phyloP scores from a whole-genome alignment of 306 rosid species.

The Castanopsis chinensis region DNA sequence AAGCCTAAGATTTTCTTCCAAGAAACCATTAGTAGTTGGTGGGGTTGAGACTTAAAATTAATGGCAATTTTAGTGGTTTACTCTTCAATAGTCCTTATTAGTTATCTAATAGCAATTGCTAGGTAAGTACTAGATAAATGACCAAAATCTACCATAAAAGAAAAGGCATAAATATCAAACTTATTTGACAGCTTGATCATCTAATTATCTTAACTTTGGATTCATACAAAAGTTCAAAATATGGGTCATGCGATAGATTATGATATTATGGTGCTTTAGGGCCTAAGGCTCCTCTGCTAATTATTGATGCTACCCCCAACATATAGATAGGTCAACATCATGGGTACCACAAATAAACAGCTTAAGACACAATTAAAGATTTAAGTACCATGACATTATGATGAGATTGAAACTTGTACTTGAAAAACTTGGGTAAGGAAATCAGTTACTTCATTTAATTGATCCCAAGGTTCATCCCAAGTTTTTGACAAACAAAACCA shows the following conservation, averaged over 20 bases:
- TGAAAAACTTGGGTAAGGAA: background rate
- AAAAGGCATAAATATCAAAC: no score
- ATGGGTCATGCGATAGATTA: conserved; percentile 18
- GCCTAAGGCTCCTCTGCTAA: background rate
- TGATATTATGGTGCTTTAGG: conserved; percentile 7
- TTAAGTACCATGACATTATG: conserved; percentile 25
- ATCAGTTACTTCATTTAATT: no score
- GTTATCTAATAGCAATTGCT: background rate
- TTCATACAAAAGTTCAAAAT: conserved; percentile 3
- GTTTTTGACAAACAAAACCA: no score
- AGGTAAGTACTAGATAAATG: background rate
- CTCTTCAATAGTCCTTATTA: background rate
- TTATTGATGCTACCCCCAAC: conserved; percentile 7
- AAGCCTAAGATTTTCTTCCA: background rate
- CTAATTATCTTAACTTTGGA: background rate
- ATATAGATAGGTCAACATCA: conserved; percentile 14
- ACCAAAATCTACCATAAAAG: background rate
- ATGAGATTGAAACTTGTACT: conserved; percentile 5
- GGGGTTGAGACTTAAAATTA: background rate
- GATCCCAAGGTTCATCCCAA: no score
- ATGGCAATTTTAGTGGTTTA: background rate
- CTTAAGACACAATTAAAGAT: conserved; percentile 36
- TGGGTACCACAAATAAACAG: conserved; percentile 24
- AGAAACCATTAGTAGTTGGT: background rate
- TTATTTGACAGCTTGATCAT: no score